Percentiles rank a stretch among this genome's conserved stretches.
These are phyloP conservation scores for Monilinia polystroma DNA, from an alignment of 2,329 filamentous ascomycete species.

Conservation along the genomic window DNA sequence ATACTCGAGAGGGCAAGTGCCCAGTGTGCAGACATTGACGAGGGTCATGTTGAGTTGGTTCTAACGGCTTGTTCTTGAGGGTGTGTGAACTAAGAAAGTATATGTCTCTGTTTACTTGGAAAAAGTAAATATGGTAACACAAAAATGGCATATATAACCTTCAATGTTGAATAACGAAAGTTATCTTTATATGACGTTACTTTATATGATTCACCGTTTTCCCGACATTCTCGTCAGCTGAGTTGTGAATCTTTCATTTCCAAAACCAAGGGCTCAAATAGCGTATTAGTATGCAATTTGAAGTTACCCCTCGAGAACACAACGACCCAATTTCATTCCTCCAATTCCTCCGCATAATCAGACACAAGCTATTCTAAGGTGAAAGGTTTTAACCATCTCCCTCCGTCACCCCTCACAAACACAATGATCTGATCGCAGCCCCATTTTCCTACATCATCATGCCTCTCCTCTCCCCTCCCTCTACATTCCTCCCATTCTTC, in stretches of 20 bases:
- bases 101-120: neutral
- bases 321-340: neutral
- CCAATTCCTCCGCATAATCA: neutral
- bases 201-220: neutral
- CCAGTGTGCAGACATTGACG: neutral
- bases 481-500: neutral
- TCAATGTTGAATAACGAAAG: neutral
- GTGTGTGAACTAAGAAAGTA: neutral
- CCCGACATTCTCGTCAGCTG: neutral
- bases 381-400: neutral
- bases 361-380: neutral
- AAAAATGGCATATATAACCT: neutral
- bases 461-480: too few relatives aligned
- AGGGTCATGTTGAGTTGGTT: neutral
- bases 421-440: neutral
- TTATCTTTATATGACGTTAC: neutral
- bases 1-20: neutral
- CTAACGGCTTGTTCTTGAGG: too few relatives aligned
- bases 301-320: neutral
- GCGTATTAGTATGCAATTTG: neutral
- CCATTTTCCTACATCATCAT: neutral
- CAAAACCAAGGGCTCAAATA: neutral
- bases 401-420: neutral
- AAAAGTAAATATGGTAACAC: neutral
- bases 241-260: neutral